Evolutionary conservation across 2,329 filamentous ascomycete species (phyloP), one percentile per base, ranked within the genome.

Genomic region (Fusarium dimerum): DNA sequence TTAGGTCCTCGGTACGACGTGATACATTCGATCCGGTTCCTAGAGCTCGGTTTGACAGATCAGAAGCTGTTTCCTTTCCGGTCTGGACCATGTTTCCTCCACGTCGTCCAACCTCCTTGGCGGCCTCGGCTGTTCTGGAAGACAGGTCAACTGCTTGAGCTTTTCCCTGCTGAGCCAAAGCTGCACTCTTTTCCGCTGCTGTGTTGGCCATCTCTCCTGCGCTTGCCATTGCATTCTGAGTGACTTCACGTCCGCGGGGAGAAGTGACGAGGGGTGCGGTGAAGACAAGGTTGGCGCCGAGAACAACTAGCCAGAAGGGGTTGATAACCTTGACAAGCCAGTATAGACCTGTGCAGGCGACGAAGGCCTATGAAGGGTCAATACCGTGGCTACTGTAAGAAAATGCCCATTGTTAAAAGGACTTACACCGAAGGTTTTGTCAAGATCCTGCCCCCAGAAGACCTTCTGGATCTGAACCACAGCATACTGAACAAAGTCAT

Each of bases 401-500:
- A 12, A 9, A 6, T 26, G 20, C 10, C n/a, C 16, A 3, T 4
- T 3, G 2, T 1, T 1, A 12, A 20, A 20, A 20, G 5, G 6
- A 51, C 55, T 42, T 47, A 62, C 60, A 5, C 41, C 46, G 5
- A 62, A 56, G 0, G 60, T 62, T 42, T 50, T 51, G 9, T 62
- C 45, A 1, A 62, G 10, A 4, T 62, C 49, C 30, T 62, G 36
- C 0, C 46, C 59, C 5, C 51, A 57, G 4, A 62, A 6, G 10
- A 59, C 30, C n/a, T 30, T 59, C 38, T 62, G 60, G 2, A 18
- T 44, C 13, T 59, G 42, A 1, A 62, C 49, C 0, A 55, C 55
- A 1, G 50, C 15, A 17, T 59, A 62, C 5, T 62, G 60, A 13
- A 53, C 45, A 1, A 62, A 47, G 40, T 62, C 60, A 2, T 62